These are phyloP conservation scores for Panus rudis DNA, from an alignment of 768 basidiomycete genomes.

Conservation along the genomic window DNA sequence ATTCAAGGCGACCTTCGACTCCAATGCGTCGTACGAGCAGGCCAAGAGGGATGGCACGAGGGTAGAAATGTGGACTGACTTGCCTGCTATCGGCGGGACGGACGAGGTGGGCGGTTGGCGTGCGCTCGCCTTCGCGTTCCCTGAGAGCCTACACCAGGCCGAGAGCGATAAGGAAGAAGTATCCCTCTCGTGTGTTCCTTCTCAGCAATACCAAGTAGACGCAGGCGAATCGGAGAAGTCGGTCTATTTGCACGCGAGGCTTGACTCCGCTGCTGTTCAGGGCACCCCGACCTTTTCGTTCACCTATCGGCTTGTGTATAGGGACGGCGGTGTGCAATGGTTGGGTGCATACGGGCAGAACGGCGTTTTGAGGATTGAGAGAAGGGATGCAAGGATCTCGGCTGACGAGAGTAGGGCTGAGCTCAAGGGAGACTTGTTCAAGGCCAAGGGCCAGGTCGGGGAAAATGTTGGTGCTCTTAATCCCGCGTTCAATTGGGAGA, in stretches of 20 bases:
- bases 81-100: slow-evolving; percentile 15
- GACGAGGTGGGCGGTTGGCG: slow-evolving; percentile 19
- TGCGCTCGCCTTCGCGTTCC: slow-evolving; percentile 12
- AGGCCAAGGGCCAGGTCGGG: background rate
- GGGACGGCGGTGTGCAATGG: slow-evolving; percentile 19
- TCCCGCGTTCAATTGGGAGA: slow-evolving; percentile 11
- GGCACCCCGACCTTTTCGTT: slow-evolving; percentile 9
- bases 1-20: slow-evolving; percentile 20
- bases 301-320: slow-evolving; percentile 23
- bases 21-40: slow-evolving; percentile 13
- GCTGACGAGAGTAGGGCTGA: slow-evolving; percentile 13
- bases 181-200: too few species aligned
- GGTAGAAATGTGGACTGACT: slow-evolving; percentile 25
- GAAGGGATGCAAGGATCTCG: slow-evolving; percentile 8
- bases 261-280: slow-evolving; percentile 8
- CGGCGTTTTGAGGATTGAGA: slow-evolving; percentile 17
- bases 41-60: slow-evolving; percentile 15
- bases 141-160: background rate
- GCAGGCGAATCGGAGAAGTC: slow-evolving; percentile 5
- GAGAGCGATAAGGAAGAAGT: slow-evolving; percentile 3
- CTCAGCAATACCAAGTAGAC: too few species aligned
- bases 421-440: too few species aligned
- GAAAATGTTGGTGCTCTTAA: slow-evolving; percentile 3
- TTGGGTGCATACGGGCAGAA: slow-evolving; percentile 18
- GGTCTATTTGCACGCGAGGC: slow-evolving; percentile 11